Base-by-base conservation (phyloP, 2,329 filamentous ascomycete genomes). In the Sporothrix sp. region DNA sequence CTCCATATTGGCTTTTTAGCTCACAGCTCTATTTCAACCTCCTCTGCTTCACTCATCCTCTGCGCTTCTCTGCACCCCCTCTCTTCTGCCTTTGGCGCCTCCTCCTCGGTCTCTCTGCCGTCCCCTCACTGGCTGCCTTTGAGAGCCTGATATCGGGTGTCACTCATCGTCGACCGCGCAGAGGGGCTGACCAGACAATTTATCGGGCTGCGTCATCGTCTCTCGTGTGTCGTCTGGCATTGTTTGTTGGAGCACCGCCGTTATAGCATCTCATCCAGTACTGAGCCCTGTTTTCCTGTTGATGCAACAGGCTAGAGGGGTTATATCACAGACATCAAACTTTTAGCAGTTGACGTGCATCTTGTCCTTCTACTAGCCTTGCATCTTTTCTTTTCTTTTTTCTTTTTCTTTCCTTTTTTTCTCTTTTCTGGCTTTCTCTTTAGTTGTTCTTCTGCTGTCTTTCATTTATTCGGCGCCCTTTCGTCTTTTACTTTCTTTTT, bases 231-330 rank as follows among this genome's bases (percentile, higher is more conserved):
- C 27, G 40, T 32, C 40, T 43, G 27, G 27, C 20, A 33, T 35
- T 10, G 7, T 20, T 45, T 14, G 43, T 45, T 20, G 30, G 43
- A 36, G 43, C 13, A 45, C 43, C 43, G 43, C 21, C 23, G 43
- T 48, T 48, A 52, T 38, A 48, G 38, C 30, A 44, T 35, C 14
- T 25, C 32, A 39, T 38, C 38, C 28, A 46, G 32, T 36, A 38
- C 33, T 38, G 38, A 16, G 30, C 38, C 36, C 14, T 25, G 21
- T 16, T 21, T 30, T 27, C 37, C 25, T 36, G 47, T 38, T 25
- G 38, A 44, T 47, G 25, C 28, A 43, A 48, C 33, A 44, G 38
- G 16, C 39, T 23, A 44, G 16, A 44, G 16, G 43, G 36, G 20
- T 38, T 47, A 52, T 48, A 52, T 44, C 32, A 39, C 50, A 33